phyloP scores from a whole-genome alignment of 768 basidiomycete genomes.

The Mycena albidolilacea region DNA sequence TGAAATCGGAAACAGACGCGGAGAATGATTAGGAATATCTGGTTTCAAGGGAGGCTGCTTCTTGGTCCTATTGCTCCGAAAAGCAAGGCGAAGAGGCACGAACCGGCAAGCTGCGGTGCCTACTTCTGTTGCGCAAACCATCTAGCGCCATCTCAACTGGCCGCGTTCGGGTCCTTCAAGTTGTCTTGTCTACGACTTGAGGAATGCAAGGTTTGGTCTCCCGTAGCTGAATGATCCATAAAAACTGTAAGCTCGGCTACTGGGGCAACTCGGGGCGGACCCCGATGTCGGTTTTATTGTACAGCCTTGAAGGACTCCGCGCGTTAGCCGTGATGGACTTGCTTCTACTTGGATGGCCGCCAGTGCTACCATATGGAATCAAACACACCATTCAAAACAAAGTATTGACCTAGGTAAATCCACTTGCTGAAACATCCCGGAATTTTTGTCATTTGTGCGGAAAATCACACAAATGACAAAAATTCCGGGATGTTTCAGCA shows the following conservation, averaged over 20 bases:
- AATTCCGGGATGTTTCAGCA: no score
- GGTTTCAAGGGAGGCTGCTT: not conserved
- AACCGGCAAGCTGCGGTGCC: not conserved
- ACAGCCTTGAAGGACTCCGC: not conserved
- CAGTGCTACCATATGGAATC: not conserved
- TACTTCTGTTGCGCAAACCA: no score
- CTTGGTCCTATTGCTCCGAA: not conserved
- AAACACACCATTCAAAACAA: not conserved
- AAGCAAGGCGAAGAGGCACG: not conserved
- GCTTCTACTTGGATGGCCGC: not conserved
- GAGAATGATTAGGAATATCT: not conserved
- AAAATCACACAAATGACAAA: no score
- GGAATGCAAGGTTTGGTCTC: no score
- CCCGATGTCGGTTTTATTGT: not conserved
- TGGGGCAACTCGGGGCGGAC: slow-evolving; percentile 2
- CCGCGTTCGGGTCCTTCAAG: not conserved
- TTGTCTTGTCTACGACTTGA: not conserved
- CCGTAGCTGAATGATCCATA: not conserved
- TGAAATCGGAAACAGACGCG: not conserved
- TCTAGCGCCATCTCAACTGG: no score
- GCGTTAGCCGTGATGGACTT: no score
- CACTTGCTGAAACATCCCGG: no score
- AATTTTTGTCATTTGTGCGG: no score
- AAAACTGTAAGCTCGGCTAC: not conserved
- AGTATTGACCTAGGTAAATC: no score